These are phyloP conservation scores for Termitomyces sp. DNA, from an alignment of 768 basidiomycete species.

Conservation along the genomic window DNA sequence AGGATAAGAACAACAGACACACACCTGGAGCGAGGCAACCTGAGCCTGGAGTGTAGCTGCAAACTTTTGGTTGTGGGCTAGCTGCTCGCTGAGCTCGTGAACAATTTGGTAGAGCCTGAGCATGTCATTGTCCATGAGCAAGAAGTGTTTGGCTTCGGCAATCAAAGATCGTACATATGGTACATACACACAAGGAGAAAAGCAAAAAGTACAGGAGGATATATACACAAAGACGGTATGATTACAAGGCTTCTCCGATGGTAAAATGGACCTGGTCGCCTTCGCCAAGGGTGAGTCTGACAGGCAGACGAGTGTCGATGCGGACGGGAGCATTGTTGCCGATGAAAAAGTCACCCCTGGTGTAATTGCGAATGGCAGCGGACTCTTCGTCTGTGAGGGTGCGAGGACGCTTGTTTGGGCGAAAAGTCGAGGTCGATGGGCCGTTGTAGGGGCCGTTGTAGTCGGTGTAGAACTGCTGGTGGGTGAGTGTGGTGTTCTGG, in stretches of 20 bases:
- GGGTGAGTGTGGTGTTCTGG: constrained; percentile 42
- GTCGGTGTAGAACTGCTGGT: constrained; percentile 68
- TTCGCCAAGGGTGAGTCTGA: constrained; percentile 73
- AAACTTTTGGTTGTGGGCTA: constrained; percentile 76
- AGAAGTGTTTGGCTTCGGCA: neutral
- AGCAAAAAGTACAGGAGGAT: too few relatives aligned
- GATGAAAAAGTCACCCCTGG: constrained; percentile 77
- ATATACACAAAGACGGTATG: too few relatives aligned
- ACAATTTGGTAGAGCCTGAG: constrained; percentile 75
- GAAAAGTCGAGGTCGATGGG: constrained; percentile 70
- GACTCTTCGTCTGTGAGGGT: constrained; percentile 80
- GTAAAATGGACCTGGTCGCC: constrained; percentile 75
- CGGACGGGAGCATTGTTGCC: constrained; percentile 76
- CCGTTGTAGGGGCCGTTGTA: constrained; percentile 65
- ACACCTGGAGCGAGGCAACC: constrained; percentile 69
- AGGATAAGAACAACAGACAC: constrained; percentile 18
- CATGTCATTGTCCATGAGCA: constrained; percentile 59
- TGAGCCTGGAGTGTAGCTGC: constrained; percentile 62
- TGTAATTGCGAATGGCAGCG: constrained; percentile 77
- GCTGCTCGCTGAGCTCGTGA: constrained; percentile 77
- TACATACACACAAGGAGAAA: neutral
- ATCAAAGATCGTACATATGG: neutral
- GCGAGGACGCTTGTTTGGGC: constrained; percentile 75
- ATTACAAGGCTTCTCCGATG: constrained; percentile 30
- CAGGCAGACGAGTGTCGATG: constrained; percentile 77